Conservation (phyloP, 108 stramenopile species). For the Fragilaria radians region DNA sequence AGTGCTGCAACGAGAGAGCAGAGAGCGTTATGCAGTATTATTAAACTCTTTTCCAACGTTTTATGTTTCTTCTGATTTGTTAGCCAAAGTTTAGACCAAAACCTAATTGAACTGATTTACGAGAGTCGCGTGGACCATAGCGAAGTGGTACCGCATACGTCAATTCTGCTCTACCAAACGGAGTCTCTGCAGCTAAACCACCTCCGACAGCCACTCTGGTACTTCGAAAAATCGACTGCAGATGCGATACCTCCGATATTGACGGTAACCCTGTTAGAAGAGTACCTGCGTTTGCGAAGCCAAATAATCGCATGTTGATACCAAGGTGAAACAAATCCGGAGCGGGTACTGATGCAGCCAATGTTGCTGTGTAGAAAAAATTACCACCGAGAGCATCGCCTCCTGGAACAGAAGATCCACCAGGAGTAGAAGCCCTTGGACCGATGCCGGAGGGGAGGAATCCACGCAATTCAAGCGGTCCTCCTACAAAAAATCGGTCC, state of each 20-base stretch:
- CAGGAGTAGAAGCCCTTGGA: slow-evolving; percentile 41
- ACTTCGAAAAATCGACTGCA: slow-evolving; percentile 29
- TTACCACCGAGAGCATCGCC: slow-evolving; percentile 79
- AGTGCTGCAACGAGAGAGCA: too few species aligned
- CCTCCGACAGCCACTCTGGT: slow-evolving; percentile 61
- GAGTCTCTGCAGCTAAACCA: slow-evolving; percentile 57
- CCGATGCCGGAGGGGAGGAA: slow-evolving; percentile 79
- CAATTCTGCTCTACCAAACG: slow-evolving; percentile 61
- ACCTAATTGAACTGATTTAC: slow-evolving; percentile 71
- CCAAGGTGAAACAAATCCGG: slow-evolving; percentile 32
- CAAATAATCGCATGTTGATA: slow-evolving; percentile 60
- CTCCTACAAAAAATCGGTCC: slow-evolving; percentile 81
- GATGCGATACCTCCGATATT: slow-evolving; percentile 1
- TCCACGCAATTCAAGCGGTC: slow-evolving; percentile 69
- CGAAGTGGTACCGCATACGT: slow-evolving; percentile 80
- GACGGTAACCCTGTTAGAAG: slow-evolving; percentile 28
- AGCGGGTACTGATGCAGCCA: slow-evolving; percentile 49
- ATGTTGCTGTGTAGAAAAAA: slow-evolving; percentile 63
- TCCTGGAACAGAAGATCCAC: slow-evolving; percentile 50
- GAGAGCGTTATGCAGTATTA: too few species aligned
- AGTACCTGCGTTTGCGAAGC: slow-evolving; percentile 74
- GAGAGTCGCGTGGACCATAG: slow-evolving; percentile 71
- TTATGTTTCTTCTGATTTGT: slow-evolving; percentile 6
- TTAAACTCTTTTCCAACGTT: too few species aligned
- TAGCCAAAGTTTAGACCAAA: slow-evolving; percentile 74